Conservation (phyloP, 495 filamentous ascomycete genomes). For the Aspergillus carlsbadensis region DNA sequence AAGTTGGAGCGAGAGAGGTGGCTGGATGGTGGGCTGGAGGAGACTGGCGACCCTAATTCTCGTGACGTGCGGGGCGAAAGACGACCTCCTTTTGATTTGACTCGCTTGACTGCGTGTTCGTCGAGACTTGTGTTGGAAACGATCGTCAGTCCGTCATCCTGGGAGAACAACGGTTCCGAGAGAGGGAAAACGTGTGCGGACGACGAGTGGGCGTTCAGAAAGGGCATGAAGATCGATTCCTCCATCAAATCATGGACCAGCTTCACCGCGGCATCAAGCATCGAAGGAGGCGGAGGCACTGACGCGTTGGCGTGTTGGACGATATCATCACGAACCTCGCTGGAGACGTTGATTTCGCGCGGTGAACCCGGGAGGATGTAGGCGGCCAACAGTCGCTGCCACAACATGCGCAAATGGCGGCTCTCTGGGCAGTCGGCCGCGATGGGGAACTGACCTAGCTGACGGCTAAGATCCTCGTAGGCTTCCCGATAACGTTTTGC, state of each 20-base stretch:
- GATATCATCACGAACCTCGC: slow-evolving; percentile 77
- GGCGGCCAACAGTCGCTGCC: slow-evolving; percentile 56
- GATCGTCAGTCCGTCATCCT: slow-evolving; percentile 36
- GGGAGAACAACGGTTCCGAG: slow-evolving; percentile 28
- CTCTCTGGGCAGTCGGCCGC: slow-evolving; percentile 54
- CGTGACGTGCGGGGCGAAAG: slow-evolving; percentile 46
- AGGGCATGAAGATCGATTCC: slow-evolving; percentile 70
- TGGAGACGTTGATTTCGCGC: slow-evolving; percentile 90
- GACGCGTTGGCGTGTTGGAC: slow-evolving; percentile 59
- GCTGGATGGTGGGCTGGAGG: slow-evolving; percentile 21
- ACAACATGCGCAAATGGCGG: slow-evolving; percentile 73
- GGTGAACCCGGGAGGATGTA: slow-evolving; percentile 66
- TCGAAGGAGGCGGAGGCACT: slow-evolving; percentile 73
- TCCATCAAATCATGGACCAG: slow-evolving; percentile 97
- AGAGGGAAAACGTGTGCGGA: slow-evolving; percentile 32
- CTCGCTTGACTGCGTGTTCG: slow-evolving; percentile 30
- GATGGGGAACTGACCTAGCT: slow-evolving; percentile 40
- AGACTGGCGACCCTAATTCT: slow-evolving; percentile 33
- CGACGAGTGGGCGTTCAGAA: slow-evolving; percentile 39
- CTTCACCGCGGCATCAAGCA: slow-evolving; percentile 82
- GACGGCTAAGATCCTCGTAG: slow-evolving; percentile 56
- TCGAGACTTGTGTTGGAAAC: slow-evolving; percentile 32
- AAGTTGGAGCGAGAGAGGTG: slow-evolving; percentile 31
- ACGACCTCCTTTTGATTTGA: slow-evolving; percentile 37
- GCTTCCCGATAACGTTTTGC: slow-evolving; percentile 83